Evolutionary conservation across 805 yeast species (phyloP).

Genomic region (Pichia nakasei): DNA sequence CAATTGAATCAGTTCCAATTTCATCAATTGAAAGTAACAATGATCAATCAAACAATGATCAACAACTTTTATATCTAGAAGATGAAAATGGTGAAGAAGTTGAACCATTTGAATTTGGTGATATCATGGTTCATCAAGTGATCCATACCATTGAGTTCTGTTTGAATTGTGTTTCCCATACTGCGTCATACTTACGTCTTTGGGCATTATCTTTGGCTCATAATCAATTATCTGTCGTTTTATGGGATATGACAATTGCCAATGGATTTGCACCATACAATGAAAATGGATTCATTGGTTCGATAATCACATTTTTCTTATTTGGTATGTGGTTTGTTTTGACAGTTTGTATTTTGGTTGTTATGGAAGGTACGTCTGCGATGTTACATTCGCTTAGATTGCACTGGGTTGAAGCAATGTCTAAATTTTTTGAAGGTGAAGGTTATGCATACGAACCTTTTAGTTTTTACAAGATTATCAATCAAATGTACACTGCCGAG

Average conservation of each 20-base stretch:
- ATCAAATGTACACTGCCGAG: conserved; percentile 8
- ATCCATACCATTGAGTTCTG: conserved; percentile 77
- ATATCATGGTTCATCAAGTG: conserved; percentile 68
- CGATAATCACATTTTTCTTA: conserved; percentile 46
- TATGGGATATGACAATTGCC: conserved; percentile 69
- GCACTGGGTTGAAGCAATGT: conserved; percentile 81
- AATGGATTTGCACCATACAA: conserved; percentile 44
- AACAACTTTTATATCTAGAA: conserved; percentile 3
- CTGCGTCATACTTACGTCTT: conserved; percentile 67
- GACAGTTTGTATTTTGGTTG: conserved; percentile 59
- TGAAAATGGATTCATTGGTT: conserved; percentile 43
- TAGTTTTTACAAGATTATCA: conserved; percentile 31
- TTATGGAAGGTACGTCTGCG: conserved; percentile 82
- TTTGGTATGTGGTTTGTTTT: conserved; percentile 72
- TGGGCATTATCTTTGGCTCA: conserved; percentile 79
- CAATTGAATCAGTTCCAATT: conserved; percentile 6
- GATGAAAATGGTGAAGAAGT: conserved; percentile 31
- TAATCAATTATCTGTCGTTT: conserved; percentile 65
- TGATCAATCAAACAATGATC: conserved; percentile 23
- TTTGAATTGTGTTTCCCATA: conserved; percentile 69
- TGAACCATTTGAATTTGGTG: conserved; percentile 46
- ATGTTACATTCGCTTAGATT: conserved; percentile 70
- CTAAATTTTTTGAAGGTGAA: conserved; percentile 71
- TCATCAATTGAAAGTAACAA: not conserved
- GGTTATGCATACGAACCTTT: conserved; percentile 64